Evolutionary conservation across 345 rosid genomes (phyloP).

Genomic region (Brassica juncea): DNA sequence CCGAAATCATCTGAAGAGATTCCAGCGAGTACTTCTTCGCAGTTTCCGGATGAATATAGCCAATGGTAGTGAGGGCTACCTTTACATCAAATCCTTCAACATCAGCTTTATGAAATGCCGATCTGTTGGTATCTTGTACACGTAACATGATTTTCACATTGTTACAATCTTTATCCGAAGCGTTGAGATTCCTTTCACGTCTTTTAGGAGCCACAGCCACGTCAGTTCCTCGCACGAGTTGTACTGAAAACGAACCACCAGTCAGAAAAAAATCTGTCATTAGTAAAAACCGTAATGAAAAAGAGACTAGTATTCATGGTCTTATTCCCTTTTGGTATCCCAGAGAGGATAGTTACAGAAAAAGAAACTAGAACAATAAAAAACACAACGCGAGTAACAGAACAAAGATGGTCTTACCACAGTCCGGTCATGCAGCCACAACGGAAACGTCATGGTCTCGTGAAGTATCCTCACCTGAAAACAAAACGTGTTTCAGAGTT

Average conservation of each 20-base stretch:
- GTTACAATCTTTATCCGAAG: constrained; percentile 40
- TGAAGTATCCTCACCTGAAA: constrained; percentile 69
- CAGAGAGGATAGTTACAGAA: constrained; percentile 15
- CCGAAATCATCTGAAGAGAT: constrained; percentile 55
- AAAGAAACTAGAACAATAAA: constrained; percentile 11
- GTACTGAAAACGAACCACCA: constrained; percentile 65
- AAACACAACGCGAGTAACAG: not conserved
- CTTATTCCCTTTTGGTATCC: not conserved
- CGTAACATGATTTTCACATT: constrained; percentile 62
- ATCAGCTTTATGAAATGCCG: constrained; percentile 46
- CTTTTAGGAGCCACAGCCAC: constrained; percentile 97
- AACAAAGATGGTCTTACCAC: constrained; percentile 59
- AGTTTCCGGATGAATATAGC: constrained; percentile 80
- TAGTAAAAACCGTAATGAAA: constrained; percentile 1
- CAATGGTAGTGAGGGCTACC: constrained; percentile 72
- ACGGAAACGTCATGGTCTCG: constrained; percentile 80
- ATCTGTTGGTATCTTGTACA: constrained; percentile 69
- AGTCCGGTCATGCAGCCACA: constrained; percentile 82
- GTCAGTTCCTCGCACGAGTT: constrained; percentile 84
- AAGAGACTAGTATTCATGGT: not conserved
- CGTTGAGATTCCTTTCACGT: constrained; percentile 52
- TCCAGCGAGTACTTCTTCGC: constrained; percentile 55
- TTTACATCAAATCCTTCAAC: constrained; percentile 67
- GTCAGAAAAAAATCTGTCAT: constrained; percentile 29
- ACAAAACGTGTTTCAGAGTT: not conserved